Conservation (phyloP, 106 monocot genomes). For the Agapanthus africanus region DNA sequence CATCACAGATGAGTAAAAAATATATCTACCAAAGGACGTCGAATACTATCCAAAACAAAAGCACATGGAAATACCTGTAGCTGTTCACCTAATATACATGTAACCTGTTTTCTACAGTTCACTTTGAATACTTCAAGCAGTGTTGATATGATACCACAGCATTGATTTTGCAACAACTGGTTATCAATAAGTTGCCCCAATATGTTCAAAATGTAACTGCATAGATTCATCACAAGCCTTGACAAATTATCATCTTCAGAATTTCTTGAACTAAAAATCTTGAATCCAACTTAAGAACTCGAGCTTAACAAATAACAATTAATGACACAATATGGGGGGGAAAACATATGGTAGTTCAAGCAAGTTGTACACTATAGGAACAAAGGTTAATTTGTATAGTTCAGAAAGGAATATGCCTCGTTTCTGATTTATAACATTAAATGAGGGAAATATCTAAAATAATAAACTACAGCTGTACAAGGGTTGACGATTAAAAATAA, state of each 20-base stretch:
- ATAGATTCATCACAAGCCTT: neutral
- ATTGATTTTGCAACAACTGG: slow-evolving; percentile 62
- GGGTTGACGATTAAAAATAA: no score
- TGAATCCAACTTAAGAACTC: neutral
- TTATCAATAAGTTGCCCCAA: slow-evolving; percentile 53
- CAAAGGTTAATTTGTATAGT: no score
- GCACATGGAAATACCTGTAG: slow-evolving; percentile 59
- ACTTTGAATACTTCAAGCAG: slow-evolving; percentile 43
- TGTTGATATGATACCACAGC: slow-evolving; percentile 62
- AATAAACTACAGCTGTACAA: neutral
- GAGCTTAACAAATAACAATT: neutral
- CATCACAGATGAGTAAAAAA: neutral
- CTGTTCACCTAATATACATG: slow-evolving; percentile 61
- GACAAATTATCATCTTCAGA: neutral
- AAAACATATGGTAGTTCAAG: no score
- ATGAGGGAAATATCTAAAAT: neutral
- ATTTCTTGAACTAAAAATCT: neutral
- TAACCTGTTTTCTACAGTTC: slow-evolving; percentile 26
- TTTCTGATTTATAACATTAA: no score
- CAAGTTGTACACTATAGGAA: no score
- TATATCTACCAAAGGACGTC: neutral
- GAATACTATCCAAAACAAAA: neutral
- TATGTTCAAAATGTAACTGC: slow-evolving; percentile 84
- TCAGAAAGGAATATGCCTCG: no score
- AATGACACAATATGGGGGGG: no score